phyloP scores from a whole-genome alignment of 352 stramenopile genomes.

The Phytophthora vignae region DNA sequence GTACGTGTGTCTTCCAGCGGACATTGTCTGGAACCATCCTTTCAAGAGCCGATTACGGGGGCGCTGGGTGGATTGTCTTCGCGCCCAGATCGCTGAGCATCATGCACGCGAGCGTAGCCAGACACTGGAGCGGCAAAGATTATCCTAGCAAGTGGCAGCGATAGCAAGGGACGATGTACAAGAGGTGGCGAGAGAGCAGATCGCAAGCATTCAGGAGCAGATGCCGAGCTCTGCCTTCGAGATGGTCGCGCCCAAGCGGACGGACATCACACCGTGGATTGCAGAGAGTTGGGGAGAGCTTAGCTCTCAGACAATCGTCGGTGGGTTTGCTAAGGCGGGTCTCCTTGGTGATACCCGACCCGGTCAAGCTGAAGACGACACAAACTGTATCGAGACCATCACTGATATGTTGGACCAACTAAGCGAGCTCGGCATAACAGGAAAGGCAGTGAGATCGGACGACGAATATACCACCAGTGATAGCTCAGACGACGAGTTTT shows the following conservation, averaged over 20 bases:
- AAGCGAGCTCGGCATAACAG: not conserved
- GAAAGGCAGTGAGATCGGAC: not conserved
- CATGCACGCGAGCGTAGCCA: not conserved
- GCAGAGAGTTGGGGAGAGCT: too few species aligned
- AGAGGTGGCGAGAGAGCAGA: conserved; percentile 2
- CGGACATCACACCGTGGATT: conserved; percentile 6
- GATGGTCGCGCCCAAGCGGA: conserved; percentile 3
- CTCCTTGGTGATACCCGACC: conserved; percentile 1
- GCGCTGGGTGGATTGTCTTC: not conserved
- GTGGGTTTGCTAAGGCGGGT: conserved; percentile 1
- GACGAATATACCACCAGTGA: not conserved
- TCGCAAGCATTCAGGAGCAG: not conserved
- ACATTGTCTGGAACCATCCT: conserved; percentile 4
- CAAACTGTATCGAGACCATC: too few species aligned
- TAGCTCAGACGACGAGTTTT: too few species aligned
- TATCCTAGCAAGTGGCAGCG: not conserved
- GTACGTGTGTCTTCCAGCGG: conserved; percentile 3
- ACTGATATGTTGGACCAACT: not conserved
- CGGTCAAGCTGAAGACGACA: not conserved
- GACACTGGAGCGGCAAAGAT: not conserved
- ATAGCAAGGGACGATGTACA: not conserved
- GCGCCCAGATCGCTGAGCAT: not conserved
- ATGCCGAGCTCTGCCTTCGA: not conserved
- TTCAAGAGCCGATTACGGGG: not conserved
- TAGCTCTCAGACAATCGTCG: not conserved